phyloP scores from a whole-genome alignment of 2,329 filamentous ascomycete species.

The Anthostomella pinea region DNA sequence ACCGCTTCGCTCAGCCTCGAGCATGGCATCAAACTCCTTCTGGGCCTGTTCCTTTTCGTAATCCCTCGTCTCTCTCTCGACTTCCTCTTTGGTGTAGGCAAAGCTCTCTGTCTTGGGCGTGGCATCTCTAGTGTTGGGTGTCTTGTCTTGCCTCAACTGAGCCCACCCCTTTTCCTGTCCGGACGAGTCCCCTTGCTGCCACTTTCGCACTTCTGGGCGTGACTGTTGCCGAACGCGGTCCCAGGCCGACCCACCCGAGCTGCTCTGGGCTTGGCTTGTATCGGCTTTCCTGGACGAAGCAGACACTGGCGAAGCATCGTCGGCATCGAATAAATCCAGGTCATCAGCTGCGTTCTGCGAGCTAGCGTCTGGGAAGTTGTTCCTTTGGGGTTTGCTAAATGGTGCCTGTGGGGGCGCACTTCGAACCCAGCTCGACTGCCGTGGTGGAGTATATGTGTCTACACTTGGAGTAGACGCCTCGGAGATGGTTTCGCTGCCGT shows the following conservation, averaged over 20 bases:
- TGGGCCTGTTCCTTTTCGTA: conserved; percentile 46
- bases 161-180: conserved; percentile 27
- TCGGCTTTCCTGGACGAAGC: conserved; percentile 25
- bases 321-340: conserved; percentile 23
- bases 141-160: conserved; percentile 25
- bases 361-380: conserved; percentile 2
- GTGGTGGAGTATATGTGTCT: conserved; percentile 1
- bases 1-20: conserved; percentile 42
- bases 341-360: conserved; percentile 11
- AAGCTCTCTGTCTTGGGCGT: conserved; percentile 29
- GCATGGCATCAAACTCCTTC: conserved; percentile 47
- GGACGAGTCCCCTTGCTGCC: conserved; percentile 27
- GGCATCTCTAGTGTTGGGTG: conserved; percentile 15
- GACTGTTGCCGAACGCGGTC: conserved; percentile 42
- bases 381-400: conserved; percentile 1
- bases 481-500: conserved; percentile 3
- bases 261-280: conserved; percentile 13
- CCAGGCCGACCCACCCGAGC: conserved; percentile 39
- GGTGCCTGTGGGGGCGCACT: conserved; percentile 4
- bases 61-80: conserved; percentile 35
- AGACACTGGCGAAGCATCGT: conserved; percentile 45
- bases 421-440: conserved; percentile 11
- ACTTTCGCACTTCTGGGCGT: conserved; percentile 15
- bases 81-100: conserved; percentile 35
- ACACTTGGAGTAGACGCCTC: conserved; percentile 2